A percentile compares a stretch with the other conserved stretches of the same genome.
Conservation (phyloP, 2,329 filamentous ascomycete genomes). For the Didymella arachidicola region DNA sequence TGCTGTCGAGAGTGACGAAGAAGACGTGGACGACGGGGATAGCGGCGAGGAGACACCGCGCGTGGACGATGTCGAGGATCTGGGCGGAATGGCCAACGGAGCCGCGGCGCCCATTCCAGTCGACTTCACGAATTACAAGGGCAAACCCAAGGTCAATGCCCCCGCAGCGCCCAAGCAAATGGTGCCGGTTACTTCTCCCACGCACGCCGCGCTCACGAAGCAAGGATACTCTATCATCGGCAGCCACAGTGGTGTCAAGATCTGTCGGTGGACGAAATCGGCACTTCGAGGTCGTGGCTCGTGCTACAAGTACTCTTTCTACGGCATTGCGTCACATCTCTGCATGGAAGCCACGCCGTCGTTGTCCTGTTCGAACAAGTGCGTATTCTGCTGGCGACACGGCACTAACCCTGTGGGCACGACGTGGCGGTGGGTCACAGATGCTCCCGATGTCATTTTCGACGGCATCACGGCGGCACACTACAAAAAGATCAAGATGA, state of each 20-base stretch:
- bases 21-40: conserved; percentile 63
- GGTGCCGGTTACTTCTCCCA: conserved; percentile 91
- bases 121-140: conserved; percentile 82
- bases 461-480: conserved; percentile 88
- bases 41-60: conserved; percentile 48
- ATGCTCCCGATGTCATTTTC: conserved; percentile 89
- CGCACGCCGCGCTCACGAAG: conserved; percentile 87
- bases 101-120: conserved; percentile 68
- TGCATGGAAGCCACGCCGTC: conserved; percentile 99
- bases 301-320: conserved; percentile 98
- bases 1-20: conserved; percentile 83
- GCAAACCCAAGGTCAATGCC: conserved; percentile 58
- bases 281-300: conserved; percentile 90
- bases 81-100: conserved; percentile 69
- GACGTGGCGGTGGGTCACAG: conserved; percentile 95
- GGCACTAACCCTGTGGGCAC: conserved; percentile 97
- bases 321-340: conserved; percentile 93
- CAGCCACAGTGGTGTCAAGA: conserved; percentile 95
- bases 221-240: conserved; percentile 97
- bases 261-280: conserved; percentile 98
- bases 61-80: conserved; percentile 84
- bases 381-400: conserved; percentile 98
- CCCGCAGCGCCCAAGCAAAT: conserved; percentile 75
- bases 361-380: conserved; percentile 96
- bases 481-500: conserved; percentile 97